Evolutionary conservation across 176 grass and related monocot genomes (phyloP).

Genomic region (Stipa capillata): DNA sequence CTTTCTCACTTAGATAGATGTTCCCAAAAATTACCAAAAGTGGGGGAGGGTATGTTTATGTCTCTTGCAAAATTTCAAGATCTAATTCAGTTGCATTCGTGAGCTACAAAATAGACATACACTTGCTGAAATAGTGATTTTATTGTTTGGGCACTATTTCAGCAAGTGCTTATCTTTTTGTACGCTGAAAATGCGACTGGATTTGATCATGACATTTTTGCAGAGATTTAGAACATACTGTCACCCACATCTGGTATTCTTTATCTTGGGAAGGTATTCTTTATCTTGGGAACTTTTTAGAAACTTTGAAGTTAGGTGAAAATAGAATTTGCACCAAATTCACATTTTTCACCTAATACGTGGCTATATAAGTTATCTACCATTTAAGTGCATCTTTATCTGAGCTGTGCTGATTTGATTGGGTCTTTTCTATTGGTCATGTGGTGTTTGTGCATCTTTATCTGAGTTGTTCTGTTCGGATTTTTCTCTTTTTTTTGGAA

Average conservation of each 20-base stretch:
- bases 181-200: neutral
- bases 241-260: neutral
- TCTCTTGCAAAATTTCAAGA: no score
- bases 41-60: neutral
- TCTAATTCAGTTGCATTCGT: no score
- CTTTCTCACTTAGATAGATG: neutral
- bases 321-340: neutral
- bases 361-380: no score
- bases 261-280: no score
- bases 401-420: neutral
- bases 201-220: neutral
- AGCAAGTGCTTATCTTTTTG: neutral
- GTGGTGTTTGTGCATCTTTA: neutral
- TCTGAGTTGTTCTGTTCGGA: neutral
- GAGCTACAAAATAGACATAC: no score
- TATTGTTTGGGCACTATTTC: neutral
- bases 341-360: neutral
- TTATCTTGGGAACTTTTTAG: neutral
- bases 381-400: neutral
- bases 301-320: neutral
- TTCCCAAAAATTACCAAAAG: neutral
- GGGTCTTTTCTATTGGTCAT: neutral
- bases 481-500: no score
- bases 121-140: neutral
- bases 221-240: neutral